Evolutionary conservation across 495 filamentous ascomycete genomes (phyloP), one percentile per base, ranked within the genome.

Genomic region (Chaetomium cochliodes): DNA sequence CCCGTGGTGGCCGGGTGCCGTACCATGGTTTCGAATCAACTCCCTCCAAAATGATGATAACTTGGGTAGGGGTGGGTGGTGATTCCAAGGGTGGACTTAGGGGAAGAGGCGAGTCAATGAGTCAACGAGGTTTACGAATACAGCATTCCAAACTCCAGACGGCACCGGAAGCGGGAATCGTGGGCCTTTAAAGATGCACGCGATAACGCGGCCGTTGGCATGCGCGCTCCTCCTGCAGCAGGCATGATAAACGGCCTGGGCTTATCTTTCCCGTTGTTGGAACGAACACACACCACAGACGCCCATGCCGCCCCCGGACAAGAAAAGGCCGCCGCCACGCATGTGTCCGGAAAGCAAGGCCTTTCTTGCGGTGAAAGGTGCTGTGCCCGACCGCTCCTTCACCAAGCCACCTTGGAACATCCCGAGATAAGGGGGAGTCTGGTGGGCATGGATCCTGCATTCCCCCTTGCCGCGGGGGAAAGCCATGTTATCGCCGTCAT

Each of bases 21-120:
- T 65, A 65, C 63, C 63, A 65, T 65, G 55, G n/a, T 39, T 65
- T 37, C 49, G 47, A 33, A 41, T 41, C 52, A 22, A 28, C 12
- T 20, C 26, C 23, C n/a, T 41, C 18, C 8, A 18, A 49, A 46
- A 50, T 13, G 50, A 22, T 15, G 33, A 25, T 9, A 28, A 28
- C 26, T 22, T 28, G 33, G 23, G 18, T 46, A 46, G 23, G 18
- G 18, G n/a, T 39, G 39, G 25, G 25, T 1, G 7, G 13, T 12
- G 1, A 20, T 7, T 28, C 50, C 13, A 16, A 26, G 25, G 13
- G 5, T 5, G 12, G 11, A 52, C 1, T 28, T 26, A 26, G 50
- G 13, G 13, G 16, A 16, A 9, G 15, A 16, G 50, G 23, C 23
- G 25, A 53, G 54, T 26, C 22, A 41, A 51, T 20, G 52, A 44